Percentiles rank a stretch among this genome's conserved stretches.
Evolutionary conservation across 306 rosid genomes (phyloP).

Genomic region (Cyamopsis tetragonoloba): DNA sequence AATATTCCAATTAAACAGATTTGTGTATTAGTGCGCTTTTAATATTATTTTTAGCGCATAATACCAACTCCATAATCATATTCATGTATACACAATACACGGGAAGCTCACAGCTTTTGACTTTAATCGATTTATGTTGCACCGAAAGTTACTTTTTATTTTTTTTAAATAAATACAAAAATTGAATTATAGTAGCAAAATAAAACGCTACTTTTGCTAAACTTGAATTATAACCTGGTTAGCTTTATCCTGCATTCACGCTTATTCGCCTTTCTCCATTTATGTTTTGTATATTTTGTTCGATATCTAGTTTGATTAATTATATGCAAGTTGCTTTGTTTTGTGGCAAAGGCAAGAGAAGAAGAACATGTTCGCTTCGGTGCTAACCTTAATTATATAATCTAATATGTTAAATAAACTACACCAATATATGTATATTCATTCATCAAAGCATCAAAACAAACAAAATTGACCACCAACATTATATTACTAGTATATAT

Average conservation of each 20-base stretch:
- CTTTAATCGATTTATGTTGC: neutral
- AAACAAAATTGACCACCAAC: neutral
- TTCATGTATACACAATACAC: neutral
- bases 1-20: too few relatives aligned
- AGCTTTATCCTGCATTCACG: neutral
- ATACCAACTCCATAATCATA: neutral
- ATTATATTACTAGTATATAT: too few relatives aligned
- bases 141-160: neutral
- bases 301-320: too few relatives aligned
- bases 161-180: neutral
- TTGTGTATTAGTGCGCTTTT: too few relatives aligned
- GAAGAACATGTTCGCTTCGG: neutral
- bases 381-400: neutral
- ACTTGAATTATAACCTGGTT: neutral
- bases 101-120: conserved; percentile 1
- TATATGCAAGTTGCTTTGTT: too few relatives aligned
- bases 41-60: neutral
- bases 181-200: neutral
- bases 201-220: neutral
- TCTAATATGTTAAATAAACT: too few relatives aligned
- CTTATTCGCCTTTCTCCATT: neutral
- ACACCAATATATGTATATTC: neutral
- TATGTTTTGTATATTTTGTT: neutral
- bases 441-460: neutral
- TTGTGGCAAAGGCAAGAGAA: neutral